A percentile compares a stretch with the other conserved stretches of the same genome.
phyloP scores from a whole-genome alignment of 1,284 basidiomycete species.

The Schizophyllum amplum region DNA sequence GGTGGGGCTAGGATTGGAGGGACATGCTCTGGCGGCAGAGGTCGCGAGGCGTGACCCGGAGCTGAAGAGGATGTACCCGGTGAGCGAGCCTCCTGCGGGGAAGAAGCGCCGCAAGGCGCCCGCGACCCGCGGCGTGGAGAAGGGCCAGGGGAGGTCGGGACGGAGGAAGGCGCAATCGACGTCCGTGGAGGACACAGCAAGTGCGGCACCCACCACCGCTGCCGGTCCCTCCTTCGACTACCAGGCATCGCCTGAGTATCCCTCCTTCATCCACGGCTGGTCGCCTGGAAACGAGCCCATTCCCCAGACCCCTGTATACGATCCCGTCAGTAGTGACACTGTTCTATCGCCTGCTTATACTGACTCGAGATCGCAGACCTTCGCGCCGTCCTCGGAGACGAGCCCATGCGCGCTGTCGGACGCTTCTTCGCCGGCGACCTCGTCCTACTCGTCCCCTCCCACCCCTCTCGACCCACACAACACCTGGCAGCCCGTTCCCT shows the following conservation, averaged over 20 bases:
- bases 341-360: background rate
- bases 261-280: background rate
- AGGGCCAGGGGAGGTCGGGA: background rate
- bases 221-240: background rate
- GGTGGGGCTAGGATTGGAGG: constrained; percentile 66
- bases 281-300: too few relatives aligned
- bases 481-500: background rate
- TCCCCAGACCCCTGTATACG: too few relatives aligned
- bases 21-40: constrained; percentile 57
- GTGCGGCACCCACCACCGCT: background rate
- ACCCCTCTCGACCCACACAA: background rate
- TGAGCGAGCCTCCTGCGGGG: background rate
- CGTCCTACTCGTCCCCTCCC: background rate
- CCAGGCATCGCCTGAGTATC: background rate
- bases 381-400: background rate
- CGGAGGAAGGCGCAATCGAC: background rate
- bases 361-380: background rate
- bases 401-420: background rate
- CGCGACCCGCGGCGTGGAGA: background rate
- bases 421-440: background rate
- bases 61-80: background rate
- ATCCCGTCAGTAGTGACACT: too few relatives aligned
- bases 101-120: background rate
- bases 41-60: constrained; percentile 59
- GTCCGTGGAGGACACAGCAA: too few relatives aligned